Conservation (phyloP, 2,329 filamentous ascomycete genomes). For the Paramyrothecium sp. region DNA sequence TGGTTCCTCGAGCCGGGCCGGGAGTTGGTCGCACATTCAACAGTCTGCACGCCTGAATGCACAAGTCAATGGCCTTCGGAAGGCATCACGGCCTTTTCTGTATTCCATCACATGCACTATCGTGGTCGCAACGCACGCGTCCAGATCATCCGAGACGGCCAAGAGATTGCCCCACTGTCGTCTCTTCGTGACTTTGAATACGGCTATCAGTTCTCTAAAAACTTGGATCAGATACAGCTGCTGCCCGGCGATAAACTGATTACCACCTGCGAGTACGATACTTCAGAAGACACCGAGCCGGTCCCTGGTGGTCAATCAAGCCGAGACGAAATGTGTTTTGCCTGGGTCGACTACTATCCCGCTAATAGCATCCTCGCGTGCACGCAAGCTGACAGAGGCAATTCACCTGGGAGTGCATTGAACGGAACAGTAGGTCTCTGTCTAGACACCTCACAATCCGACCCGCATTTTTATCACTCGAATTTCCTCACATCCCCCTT, state of each 20-base stretch:
- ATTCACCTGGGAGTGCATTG: neutral
- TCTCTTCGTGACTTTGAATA: conserved; percentile 6
- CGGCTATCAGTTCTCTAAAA: conserved; percentile 5
- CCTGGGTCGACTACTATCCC: conserved; percentile 6
- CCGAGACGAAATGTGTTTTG: conserved; percentile 5
- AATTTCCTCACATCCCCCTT: neutral
- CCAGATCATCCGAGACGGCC: conserved; percentile 5
- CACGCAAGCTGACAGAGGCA: neutral
- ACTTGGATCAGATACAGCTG: conserved; percentile 4
- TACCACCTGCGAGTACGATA: conserved; percentile 5
- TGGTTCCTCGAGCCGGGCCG: conserved; percentile 4
- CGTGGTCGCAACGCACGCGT: conserved; percentile 3
- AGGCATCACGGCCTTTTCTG: conserved; percentile 5
- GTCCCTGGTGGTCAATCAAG: conserved; percentile 2
- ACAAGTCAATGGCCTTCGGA: conserved; percentile 3
- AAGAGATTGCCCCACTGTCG: conserved; percentile 4
- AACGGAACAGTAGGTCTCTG: neutral
- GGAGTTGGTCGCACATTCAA: conserved; percentile 5
- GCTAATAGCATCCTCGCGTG: conserved; percentile 1
- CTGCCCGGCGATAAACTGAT: conserved; percentile 3
- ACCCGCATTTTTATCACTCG: neutral
- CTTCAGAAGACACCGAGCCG: conserved; percentile 1
- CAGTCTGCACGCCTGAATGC: conserved; percentile 5
- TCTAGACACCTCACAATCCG: neutral
- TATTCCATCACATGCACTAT: conserved; percentile 6